Conservation (phyloP, 768 basidiomycete species). For the Mycena amicta region DNA sequence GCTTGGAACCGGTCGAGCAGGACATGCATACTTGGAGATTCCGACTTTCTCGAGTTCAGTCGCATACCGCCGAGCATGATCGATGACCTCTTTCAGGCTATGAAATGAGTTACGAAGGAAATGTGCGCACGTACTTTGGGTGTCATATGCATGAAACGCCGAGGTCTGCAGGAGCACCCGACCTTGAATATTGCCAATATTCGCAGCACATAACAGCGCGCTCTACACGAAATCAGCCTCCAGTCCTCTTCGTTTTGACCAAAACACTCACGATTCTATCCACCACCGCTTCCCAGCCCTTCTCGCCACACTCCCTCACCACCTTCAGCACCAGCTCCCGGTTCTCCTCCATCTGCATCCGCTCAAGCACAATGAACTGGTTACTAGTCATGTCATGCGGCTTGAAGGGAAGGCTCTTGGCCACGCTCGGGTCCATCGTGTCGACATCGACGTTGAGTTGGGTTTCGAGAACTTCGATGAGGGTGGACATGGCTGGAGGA, state of each 20-base stretch:
- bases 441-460: slow-evolving; percentile 39
- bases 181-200: slow-evolving; percentile 33
- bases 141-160: slow-evolving; percentile 36
- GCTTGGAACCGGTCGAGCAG: background rate
- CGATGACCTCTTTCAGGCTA: slow-evolving; percentile 28
- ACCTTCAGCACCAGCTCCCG: slow-evolving; percentile 26
- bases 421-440: slow-evolving; percentile 38
- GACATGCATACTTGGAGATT: slow-evolving; percentile 28
- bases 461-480: slow-evolving; percentile 20
- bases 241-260: background rate
- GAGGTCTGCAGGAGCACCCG: slow-evolving; percentile 38
- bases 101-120: background rate
- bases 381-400: slow-evolving; percentile 41
- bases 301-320: slow-evolving; percentile 20
- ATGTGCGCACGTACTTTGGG: slow-evolving; percentile 27
- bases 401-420: slow-evolving; percentile 28
- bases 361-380: slow-evolving; percentile 36
- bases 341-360: slow-evolving; percentile 30
- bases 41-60: slow-evolving; percentile 35
- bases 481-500: slow-evolving; percentile 11
- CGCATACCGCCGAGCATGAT: slow-evolving; percentile 36
- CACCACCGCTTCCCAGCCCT: slow-evolving; percentile 26
- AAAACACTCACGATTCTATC: slow-evolving; percentile 23
- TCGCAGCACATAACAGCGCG: slow-evolving; percentile 35
- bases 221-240: slow-evolving; percentile 25